phyloP scores from a whole-genome alignment of 305 asterid species.

The Vinca major region DNA sequence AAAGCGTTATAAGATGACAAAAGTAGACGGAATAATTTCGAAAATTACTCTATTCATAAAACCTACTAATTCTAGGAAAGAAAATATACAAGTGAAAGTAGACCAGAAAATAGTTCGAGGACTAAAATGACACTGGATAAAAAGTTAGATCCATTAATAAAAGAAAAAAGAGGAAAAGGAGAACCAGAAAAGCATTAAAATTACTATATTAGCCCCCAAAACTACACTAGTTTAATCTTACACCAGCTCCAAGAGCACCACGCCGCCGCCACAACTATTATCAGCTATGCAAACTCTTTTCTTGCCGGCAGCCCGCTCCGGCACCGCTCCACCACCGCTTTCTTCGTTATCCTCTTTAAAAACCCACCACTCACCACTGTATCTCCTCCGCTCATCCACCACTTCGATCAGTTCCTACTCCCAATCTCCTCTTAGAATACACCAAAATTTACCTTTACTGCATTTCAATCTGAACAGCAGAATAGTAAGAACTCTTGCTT shows the following conservation, averaged over 20 bases:
- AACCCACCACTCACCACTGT: slow-evolving; percentile 9
- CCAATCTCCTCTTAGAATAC: slow-evolving; percentile 20
- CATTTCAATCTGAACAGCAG: slow-evolving; percentile 24
- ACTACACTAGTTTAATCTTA: neutral
- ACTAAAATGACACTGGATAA: no score
- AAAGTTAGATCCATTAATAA: no score
- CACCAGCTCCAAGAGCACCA: neutral
- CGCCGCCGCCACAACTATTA: neutral
- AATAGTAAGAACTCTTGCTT: slow-evolving; percentile 26
- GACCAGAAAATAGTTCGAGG: no score
- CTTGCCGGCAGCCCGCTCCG: slow-evolving; percentile 67
- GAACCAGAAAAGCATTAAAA: neutral
- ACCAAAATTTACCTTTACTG: slow-evolving; percentile 32
- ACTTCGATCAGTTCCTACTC: slow-evolving; percentile 14
- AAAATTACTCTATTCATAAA: no score
- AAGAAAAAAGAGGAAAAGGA: no score
- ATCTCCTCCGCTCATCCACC: slow-evolving; percentile 18
- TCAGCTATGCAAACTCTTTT: slow-evolving; percentile 67
- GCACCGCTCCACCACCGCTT: slow-evolving; percentile 39
- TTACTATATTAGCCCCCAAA: neutral
- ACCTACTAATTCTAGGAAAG: no score
- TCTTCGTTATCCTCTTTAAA: slow-evolving; percentile 20
- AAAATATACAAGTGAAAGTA: no score
- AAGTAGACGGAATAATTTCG: no score
- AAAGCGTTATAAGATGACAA: no score